Conservation (phyloP, 345 rosid genomes). For the Eucalyptus regnans region DNA sequence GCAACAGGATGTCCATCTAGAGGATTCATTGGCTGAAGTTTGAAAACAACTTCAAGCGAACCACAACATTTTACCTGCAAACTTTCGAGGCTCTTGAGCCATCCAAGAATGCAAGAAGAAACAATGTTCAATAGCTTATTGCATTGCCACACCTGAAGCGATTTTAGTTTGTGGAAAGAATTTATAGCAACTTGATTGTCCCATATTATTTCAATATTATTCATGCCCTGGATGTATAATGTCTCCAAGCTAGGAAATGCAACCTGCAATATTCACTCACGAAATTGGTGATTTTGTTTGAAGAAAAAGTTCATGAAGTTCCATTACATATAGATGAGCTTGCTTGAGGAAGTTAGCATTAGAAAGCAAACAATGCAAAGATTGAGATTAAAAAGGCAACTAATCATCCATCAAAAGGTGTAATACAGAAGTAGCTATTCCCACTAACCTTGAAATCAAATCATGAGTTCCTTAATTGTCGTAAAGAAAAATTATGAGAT, state of each 20-base stretch:
- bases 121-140: neutral
- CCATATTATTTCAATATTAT: neutral
- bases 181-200: neutral
- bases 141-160: rapidly evolving
- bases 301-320: neutral
- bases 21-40: neutral
- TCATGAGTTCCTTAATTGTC: neutral
- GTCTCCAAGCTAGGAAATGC: neutral
- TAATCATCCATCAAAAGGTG: neutral
- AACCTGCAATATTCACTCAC: neutral
- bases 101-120: neutral
- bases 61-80: rapidly evolving
- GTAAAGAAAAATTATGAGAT: neutral
- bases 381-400: neutral
- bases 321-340: too few relatives aligned
- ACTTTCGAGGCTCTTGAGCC: rapidly evolving
- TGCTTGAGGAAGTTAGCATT: neutral
- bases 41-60: neutral
- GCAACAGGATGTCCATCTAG: neutral
- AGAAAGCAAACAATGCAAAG: rapidly evolving
- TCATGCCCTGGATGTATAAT: rapidly evolving
- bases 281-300: neutral
- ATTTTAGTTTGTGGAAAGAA: neutral
- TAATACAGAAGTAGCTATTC: rapidly evolving
- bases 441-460: neutral